Conservation (phyloP, 2,329 filamentous ascomycete species). For the Ascochyta rabiei region DNA sequence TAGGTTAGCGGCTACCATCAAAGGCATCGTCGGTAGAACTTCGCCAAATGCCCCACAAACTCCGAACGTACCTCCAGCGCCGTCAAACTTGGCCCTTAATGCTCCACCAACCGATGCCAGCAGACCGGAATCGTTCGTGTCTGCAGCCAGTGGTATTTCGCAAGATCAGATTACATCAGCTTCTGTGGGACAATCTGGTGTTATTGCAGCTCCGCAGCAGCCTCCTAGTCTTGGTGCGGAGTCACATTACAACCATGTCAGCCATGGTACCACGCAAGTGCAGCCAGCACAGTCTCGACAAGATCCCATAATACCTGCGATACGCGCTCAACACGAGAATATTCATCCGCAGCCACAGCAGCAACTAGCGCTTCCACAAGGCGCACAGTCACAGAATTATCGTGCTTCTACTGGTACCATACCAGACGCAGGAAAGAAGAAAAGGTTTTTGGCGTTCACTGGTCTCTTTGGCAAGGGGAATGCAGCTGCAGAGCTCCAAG, state of each 20-base stretch:
- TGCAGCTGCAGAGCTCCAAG: constrained; percentile 32
- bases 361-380: constrained; percentile 13
- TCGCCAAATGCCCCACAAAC: constrained; percentile 20
- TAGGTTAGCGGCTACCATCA: constrained; percentile 54
- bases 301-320: constrained; percentile 34
- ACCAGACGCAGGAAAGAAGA: constrained; percentile 47
- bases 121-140: constrained; percentile 15
- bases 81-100: not conserved
- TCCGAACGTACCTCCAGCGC: not conserved
- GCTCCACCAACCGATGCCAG: not conserved
- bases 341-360: constrained; percentile 20
- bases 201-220: constrained; percentile 23
- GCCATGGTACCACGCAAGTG: constrained; percentile 36
- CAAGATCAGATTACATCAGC: constrained; percentile 23
- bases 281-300: constrained; percentile 39
- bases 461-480: constrained; percentile 51
- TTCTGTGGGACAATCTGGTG: constrained; percentile 23
- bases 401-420: constrained; percentile 22
- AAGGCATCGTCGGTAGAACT: constrained; percentile 40
- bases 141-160: constrained; percentile 31
- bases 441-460: constrained; percentile 53
- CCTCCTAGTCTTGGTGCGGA: constrained; percentile 36
- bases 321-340: constrained; percentile 28
- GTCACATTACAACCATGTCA: constrained; percentile 39
- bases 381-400: constrained; percentile 18